Evolutionary conservation across 495 filamentous ascomycete species (phyloP).

Genomic region (Tuber borchii): DNA sequence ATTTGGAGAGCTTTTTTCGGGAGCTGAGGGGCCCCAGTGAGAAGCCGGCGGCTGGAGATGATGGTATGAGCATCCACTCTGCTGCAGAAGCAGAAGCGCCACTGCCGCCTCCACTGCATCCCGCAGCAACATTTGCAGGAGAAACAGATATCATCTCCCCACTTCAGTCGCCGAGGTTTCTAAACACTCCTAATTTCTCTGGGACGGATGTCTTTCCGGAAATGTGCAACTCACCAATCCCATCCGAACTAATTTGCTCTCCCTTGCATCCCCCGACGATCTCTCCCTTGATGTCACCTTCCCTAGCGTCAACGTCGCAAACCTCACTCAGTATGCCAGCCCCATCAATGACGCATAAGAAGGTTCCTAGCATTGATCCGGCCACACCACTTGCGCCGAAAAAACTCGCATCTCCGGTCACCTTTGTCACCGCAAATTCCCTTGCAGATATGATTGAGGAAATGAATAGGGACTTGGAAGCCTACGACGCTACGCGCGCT

Average conservation of each 20-base stretch:
- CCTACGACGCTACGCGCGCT: slow-evolving; percentile 37
- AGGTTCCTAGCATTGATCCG: slow-evolving; percentile 42
- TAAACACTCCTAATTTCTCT: slow-evolving; percentile 19
- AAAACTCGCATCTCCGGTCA: slow-evolving; percentile 27
- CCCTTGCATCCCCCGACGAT: slow-evolving; percentile 40
- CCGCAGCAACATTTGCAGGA: slow-evolving; percentile 23
- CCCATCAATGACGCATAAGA: slow-evolving; percentile 25
- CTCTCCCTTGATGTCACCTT: slow-evolving; percentile 40
- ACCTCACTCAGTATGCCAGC: slow-evolving; percentile 33
- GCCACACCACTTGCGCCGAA: slow-evolving; percentile 36
- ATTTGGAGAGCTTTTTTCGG: slow-evolving; percentile 31
- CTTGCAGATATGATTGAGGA: slow-evolving; percentile 42
- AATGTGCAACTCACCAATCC: slow-evolving; percentile 24
- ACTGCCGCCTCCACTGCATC: slow-evolving; percentile 27
- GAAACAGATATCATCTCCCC: slow-evolving; percentile 32
- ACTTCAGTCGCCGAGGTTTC: slow-evolving; percentile 32
- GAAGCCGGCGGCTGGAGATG: slow-evolving; percentile 12
- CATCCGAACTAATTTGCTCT: slow-evolving; percentile 32
- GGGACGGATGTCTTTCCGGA: slow-evolving; percentile 39
- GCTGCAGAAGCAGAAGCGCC: slow-evolving; percentile 20
- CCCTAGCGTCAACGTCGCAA: slow-evolving; percentile 34
- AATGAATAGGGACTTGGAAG: slow-evolving; percentile 36
- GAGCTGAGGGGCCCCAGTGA: slow-evolving; percentile 5
- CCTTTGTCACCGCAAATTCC: slow-evolving; percentile 34
- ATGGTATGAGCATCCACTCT: slow-evolving; percentile 25